Evolutionary conservation across 108 stramenopile species (phyloP).

Genomic region (Asterionellopsis glacialis): DNA sequence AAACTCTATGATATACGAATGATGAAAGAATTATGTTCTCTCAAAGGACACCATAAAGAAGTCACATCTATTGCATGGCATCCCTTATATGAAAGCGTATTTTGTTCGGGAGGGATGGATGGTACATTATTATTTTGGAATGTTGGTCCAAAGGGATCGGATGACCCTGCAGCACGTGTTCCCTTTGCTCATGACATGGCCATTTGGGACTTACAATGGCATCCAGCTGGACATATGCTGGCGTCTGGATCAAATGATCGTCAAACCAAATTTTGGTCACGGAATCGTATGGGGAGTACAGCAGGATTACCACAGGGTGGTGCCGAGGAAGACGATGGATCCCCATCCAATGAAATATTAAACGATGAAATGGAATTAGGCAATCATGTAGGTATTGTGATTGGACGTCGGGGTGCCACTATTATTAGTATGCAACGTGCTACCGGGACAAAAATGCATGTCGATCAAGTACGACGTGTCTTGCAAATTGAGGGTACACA

Average conservation of each 20-base stretch:
- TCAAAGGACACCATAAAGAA: conserved; percentile 90
- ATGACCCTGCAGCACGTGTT: conserved; percentile 72
- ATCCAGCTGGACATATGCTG: conserved; percentile 91
- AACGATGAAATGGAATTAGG: conserved; percentile 85
- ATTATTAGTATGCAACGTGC: conserved; percentile 88
- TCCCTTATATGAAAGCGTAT: conserved; percentile 87
- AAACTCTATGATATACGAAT: conserved; percentile 94
- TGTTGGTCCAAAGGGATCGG: conserved; percentile 81
- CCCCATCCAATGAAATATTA: conserved; percentile 38
- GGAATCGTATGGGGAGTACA: conserved; percentile 82
- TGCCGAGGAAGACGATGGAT: conserved; percentile 41
- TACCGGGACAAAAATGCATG: conserved; percentile 89
- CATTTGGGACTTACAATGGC: conserved; percentile 96
- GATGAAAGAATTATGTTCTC: conserved; percentile 81
- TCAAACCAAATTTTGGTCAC: conserved; percentile 91
- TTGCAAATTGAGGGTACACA: conserved; percentile 86
- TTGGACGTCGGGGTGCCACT: conserved; percentile 82
- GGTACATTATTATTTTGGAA: conserved; percentile 94
- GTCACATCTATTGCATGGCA: conserved; percentile 94
- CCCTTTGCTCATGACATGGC: conserved; percentile 95
- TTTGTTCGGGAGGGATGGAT: conserved; percentile 94
- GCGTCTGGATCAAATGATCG: conserved; percentile 90
- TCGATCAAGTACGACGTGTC: conserved; percentile 78
- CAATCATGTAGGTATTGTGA: conserved; percentile 89
- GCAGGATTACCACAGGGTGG: conserved; percentile 41